Base-by-base conservation (phyloP, 1,139 yeast species). In the Saccharomycopsis crataegensis region DNA sequence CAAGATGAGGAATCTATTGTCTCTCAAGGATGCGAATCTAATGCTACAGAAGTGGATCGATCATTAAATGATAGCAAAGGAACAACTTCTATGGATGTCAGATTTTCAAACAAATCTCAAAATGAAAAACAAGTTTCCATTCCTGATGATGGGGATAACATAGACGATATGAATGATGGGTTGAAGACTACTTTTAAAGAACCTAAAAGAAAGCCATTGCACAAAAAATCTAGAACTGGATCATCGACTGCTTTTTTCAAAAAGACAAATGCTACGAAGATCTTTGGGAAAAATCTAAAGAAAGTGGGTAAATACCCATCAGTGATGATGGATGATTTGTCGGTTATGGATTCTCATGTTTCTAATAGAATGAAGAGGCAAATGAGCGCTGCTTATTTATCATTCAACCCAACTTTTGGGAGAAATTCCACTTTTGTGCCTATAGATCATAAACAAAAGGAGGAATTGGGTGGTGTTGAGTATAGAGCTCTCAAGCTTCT, bases 401-500 rank as follows among this genome's bases (percentile, higher is more conserved):
- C 97, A 0, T 91, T 96, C 91, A 79, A 78, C 33, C 98, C 99
- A 0, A 89, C 68, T 7, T 78, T 94, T 49, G 99, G 97, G n/a
- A 79, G 98, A 66, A 94, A 94, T 67, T 93, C 99, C 1, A 86
- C 91, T 0, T 93, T 93, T 72, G 86, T 88, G 2, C 85, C 85
- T 36, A 70, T 93, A 54, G 82, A 87, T 1, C 89, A 83, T 34
- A 85, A 79, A 31, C 98, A 94, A 67, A 89, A 89, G 62, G 95
- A 86, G 57, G 99, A 93, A 66, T 70, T 93, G 47, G 99, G 99
- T 38, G 99, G 99, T 53, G 96, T 93, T 9, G 99, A 93, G 65
- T 94, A 93, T 65, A 78, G 98, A 50, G 90, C 99, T 0, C 77
- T 87, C 54, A 89, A 89, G 63, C 70, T 90, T 11, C 71, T 93